Evolutionary conservation across 768 basidiomycete genomes (phyloP).

Genomic region (Trametes cingulata): DNA sequence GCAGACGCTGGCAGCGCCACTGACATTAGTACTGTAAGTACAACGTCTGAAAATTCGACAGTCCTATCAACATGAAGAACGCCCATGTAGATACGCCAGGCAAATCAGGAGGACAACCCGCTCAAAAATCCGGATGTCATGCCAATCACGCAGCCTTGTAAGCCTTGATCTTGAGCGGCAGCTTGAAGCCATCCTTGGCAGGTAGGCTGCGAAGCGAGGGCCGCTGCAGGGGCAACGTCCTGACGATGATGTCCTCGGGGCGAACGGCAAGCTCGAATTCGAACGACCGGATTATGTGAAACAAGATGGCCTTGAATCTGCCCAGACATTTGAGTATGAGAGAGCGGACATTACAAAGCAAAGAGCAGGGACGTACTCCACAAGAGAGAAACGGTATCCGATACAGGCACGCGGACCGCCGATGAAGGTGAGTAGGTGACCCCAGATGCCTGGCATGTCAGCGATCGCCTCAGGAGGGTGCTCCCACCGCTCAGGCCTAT

Average conservation of each 20-base stretch:
- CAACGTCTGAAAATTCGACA: too few species aligned
- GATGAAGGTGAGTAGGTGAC: constrained; percentile 58
- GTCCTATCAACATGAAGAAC: too few species aligned
- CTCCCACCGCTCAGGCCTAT: constrained; percentile 65
- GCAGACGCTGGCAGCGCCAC: too few species aligned
- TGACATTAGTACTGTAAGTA: too few species aligned
- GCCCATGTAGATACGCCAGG: too few species aligned
- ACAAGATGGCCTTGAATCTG: constrained; percentile 36
- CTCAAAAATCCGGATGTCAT: too few species aligned
- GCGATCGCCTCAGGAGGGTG: constrained; percentile 40
- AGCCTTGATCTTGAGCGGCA: constrained; percentile 25
- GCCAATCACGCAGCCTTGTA: not conserved
- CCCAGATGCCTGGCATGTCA: constrained; percentile 58
- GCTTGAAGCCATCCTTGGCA: constrained; percentile 16
- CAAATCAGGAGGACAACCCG: too few species aligned
- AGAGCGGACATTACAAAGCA: too few species aligned
- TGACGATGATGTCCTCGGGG: constrained; percentile 23
- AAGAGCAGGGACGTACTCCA: constrained; percentile 43
- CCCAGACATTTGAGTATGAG: too few species aligned
- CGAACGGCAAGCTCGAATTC: constrained; percentile 34
- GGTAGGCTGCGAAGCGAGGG: constrained; percentile 19
- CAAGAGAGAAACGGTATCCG: constrained; percentile 62
- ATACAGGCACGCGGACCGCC: constrained; percentile 69
- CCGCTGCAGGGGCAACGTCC: constrained; percentile 21
- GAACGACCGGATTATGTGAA: constrained; percentile 32